These are phyloP conservation scores for Aphanomyces cochlioides DNA, from an alignment of 352 stramenopile genomes.

Conservation along the genomic window DNA sequence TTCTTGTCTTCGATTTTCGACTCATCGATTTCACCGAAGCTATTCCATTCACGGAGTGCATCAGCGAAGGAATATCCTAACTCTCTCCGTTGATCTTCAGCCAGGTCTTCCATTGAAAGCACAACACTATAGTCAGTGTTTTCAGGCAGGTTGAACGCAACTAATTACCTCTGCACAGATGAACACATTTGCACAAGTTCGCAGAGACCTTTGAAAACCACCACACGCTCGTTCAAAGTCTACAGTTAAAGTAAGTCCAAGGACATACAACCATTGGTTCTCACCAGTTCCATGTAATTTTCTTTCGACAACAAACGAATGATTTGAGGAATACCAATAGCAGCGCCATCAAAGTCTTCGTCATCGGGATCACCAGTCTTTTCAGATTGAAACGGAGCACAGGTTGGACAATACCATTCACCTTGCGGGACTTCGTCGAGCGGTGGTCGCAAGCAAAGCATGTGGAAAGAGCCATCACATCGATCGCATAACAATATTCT, in stretches of 20 bases:
- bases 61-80: slow-evolving; percentile 57
- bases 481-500: slow-evolving; percentile 69
- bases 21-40: slow-evolving; percentile 41
- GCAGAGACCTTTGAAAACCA: slow-evolving; percentile 55
- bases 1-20: slow-evolving; percentile 46
- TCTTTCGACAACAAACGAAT: slow-evolving; percentile 68
- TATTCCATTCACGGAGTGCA: slow-evolving; percentile 54
- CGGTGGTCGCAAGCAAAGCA: slow-evolving; percentile 67
- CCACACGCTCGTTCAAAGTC: slow-evolving; percentile 48
- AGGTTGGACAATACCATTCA: slow-evolving; percentile 79
- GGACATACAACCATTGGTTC: neutral
- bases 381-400: slow-evolving; percentile 49
- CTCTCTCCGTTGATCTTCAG: slow-evolving; percentile 51
- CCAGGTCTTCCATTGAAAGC: slow-evolving; percentile 50
- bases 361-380: slow-evolving; percentile 44
- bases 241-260: neutral
- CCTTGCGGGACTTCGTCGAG: slow-evolving; percentile 50
- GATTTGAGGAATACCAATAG: slow-evolving; percentile 43
- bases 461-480: slow-evolving; percentile 81
- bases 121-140: slow-evolving; percentile 24
- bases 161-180: slow-evolving; percentile 40
- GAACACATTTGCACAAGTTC: slow-evolving; percentile 54
- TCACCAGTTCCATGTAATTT: slow-evolving; percentile 51
- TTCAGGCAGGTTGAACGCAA: slow-evolving; percentile 43
- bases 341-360: slow-evolving; percentile 33